Conservation (phyloP, 345 rosid genomes). For the Arabidopsis arenosa region DNA sequence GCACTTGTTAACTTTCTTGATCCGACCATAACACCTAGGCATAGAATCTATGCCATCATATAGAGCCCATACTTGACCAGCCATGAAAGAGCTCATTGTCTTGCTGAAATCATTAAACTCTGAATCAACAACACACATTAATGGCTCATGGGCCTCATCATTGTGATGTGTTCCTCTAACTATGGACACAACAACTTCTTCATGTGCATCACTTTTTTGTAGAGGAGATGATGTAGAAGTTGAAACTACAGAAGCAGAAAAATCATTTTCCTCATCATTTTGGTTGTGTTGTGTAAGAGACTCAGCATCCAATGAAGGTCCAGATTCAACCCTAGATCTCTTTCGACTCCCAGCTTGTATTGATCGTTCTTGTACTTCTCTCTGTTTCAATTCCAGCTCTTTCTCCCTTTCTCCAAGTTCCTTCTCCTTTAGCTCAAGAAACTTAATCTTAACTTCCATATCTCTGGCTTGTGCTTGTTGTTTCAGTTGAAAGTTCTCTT, state of each 20-base stretch:
- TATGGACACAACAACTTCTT: constrained; percentile 22
- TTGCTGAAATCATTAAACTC: constrained; percentile 74
- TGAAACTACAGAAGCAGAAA: background rate
- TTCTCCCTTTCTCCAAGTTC: constrained; percentile 3
- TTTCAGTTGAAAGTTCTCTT: constrained; percentile 8
- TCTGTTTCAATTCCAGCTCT: background rate
- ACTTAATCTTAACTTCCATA: background rate
- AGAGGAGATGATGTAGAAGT: constrained; percentile 1
- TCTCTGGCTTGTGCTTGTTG: background rate
- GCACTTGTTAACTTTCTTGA: constrained; percentile 54
- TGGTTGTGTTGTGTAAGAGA: constrained; percentile 23
- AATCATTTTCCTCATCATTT: constrained; percentile 1
- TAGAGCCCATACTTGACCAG: constrained; percentile 74
- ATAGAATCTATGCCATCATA: constrained; percentile 69
- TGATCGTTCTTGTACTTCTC: background rate
- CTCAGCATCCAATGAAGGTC: constrained; percentile 1
- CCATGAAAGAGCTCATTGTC: constrained; percentile 55
- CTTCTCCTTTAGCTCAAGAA: constrained; percentile 19
- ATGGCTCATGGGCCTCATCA: constrained; percentile 30
- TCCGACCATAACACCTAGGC: constrained; percentile 75
- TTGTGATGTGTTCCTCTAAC: background rate
- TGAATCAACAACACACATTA: constrained; percentile 58
- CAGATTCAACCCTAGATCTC: background rate
- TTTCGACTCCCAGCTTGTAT: background rate
- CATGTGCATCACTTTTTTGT: constrained; percentile 19